Evolutionary conservation across 345 rosid genomes (phyloP).

Genomic region (Anacardium occidentale): DNA sequence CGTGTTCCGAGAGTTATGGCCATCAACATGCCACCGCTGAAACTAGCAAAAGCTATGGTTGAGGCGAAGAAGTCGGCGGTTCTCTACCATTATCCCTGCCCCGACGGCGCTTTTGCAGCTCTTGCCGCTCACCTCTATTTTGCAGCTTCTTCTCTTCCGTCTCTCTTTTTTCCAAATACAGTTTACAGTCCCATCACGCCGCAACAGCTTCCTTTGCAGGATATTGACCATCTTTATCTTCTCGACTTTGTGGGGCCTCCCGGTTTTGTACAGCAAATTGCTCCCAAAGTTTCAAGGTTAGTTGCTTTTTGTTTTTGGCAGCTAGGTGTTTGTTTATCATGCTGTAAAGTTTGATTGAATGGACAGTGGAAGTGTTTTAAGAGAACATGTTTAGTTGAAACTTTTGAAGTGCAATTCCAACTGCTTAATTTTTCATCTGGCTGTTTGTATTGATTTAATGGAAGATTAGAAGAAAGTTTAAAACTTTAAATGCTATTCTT

Average conservation of each 20-base stretch:
- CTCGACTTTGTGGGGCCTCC: conserved; percentile 71
- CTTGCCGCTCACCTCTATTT: conserved; percentile 75
- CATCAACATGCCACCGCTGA: no score
- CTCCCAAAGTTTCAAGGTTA: conserved; percentile 49
- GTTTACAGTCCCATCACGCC: conserved; percentile 58
- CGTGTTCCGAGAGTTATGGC: no score
- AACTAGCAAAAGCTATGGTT: no score
- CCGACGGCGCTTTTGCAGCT: conserved; percentile 76
- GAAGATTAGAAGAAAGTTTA: no score
- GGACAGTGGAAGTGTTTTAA: background rate
- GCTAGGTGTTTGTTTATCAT: background rate
- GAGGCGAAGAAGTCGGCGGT: conserved; percentile 42
- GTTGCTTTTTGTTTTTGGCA: background rate
- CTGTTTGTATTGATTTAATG: no score
- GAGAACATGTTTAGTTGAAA: no score
- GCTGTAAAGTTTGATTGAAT: no score
- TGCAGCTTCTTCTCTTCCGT: conserved; percentile 45
- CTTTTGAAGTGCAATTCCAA: no score
- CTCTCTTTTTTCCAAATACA: conserved; percentile 66
- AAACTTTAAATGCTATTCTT: no score
- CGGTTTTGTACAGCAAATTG: conserved; percentile 50
- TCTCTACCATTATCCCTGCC: conserved; percentile 76
- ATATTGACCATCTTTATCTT: conserved; percentile 58
- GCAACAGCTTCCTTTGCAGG: conserved; percentile 54
- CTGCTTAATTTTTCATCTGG: no score